Evolutionary conservation across 164 flowering plant genomes (phyloP).

Genomic region (Tinospora cordifolia): DNA sequence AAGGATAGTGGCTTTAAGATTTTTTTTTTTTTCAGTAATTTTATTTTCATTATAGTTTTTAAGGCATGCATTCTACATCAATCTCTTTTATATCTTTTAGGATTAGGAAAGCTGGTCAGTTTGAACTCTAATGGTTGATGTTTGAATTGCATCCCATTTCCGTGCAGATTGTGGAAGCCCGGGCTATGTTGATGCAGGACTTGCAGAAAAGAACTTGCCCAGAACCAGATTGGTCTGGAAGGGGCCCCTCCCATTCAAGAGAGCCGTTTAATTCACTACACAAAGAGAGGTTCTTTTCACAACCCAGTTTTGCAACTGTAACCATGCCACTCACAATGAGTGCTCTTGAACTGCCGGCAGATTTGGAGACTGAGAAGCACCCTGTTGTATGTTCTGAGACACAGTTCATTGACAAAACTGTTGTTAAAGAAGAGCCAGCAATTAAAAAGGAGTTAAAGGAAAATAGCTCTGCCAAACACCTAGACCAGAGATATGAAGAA

Average conservation of each 20-base stretch:
- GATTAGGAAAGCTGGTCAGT: no score
- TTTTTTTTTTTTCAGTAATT: no score
- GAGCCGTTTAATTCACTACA: slow-evolving; percentile 21
- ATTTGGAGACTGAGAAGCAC: slow-evolving; percentile 45
- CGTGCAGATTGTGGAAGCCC: slow-evolving; percentile 70
- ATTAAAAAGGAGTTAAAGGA: slow-evolving; percentile 26
- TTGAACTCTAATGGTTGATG: background rate
- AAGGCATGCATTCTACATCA: no score
- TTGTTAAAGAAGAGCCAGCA: slow-evolving; percentile 47
- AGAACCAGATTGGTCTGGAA: slow-evolving; percentile 24
- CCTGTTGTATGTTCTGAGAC: slow-evolving; percentile 36
- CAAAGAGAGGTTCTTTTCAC: slow-evolving; percentile 36
- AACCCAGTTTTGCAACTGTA: slow-evolving; percentile 25
- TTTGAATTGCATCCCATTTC: background rate
- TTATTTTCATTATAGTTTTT: no score
- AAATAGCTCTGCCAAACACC: slow-evolving; percentile 28
- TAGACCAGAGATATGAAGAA: slow-evolving; percentile 41
- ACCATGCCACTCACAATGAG: slow-evolving; percentile 18
- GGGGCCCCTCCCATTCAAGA: slow-evolving; percentile 15
- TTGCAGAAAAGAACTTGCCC: slow-evolving; percentile 28
- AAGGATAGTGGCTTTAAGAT: background rate
- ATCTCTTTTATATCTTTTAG: background rate
- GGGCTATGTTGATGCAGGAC: slow-evolving; percentile 53
- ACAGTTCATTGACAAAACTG: slow-evolving; percentile 51
- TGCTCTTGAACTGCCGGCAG: slow-evolving; percentile 21